Percentiles rank a stretch among this genome's conserved stretches.
Evolutionary conservation across 2,329 filamentous ascomycete genomes (phyloP).

Genomic region (Alternaria alternata): DNA sequence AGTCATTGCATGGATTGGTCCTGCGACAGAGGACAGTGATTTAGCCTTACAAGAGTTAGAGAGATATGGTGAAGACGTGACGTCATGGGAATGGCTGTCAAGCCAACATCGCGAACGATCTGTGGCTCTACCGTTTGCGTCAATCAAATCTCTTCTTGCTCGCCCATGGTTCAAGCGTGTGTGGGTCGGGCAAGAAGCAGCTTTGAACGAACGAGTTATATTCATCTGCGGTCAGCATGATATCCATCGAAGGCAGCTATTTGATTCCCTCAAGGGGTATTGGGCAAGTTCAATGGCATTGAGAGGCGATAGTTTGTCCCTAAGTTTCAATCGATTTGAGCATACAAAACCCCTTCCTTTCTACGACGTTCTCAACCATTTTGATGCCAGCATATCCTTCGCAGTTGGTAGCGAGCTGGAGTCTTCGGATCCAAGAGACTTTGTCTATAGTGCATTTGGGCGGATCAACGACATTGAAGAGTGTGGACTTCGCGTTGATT

Average conservation of each 20-base stretch:
- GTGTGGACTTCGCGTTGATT: neutral
- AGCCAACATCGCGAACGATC: accelerated
- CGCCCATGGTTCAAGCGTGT: conserved; percentile 5
- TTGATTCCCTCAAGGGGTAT: too few relatives aligned
- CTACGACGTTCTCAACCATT: neutral
- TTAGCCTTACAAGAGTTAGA: neutral
- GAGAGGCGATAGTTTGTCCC: too few relatives aligned
- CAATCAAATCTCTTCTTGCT: neutral
- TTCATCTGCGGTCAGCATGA: neutral
- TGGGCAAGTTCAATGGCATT: too few relatives aligned
- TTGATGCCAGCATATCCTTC: too few relatives aligned
- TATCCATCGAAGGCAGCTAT: neutral
- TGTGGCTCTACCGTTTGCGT: accelerated
- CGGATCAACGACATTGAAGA: neutral
- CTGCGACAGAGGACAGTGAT: neutral
- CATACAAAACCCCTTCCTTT: neutral
- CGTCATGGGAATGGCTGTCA: too few relatives aligned
- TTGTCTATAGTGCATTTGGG: neutral
- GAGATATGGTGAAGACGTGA: neutral
- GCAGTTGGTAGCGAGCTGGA: neutral
- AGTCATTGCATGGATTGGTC: neutral
- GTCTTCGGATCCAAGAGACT: neutral
- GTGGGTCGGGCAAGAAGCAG: neutral
- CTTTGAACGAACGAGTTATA: neutral
- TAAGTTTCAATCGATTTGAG: too few relatives aligned